phyloP scores from a whole-genome alignment of 192 early-diverging fungal genomes.

The Coemansia sp. region DNA sequence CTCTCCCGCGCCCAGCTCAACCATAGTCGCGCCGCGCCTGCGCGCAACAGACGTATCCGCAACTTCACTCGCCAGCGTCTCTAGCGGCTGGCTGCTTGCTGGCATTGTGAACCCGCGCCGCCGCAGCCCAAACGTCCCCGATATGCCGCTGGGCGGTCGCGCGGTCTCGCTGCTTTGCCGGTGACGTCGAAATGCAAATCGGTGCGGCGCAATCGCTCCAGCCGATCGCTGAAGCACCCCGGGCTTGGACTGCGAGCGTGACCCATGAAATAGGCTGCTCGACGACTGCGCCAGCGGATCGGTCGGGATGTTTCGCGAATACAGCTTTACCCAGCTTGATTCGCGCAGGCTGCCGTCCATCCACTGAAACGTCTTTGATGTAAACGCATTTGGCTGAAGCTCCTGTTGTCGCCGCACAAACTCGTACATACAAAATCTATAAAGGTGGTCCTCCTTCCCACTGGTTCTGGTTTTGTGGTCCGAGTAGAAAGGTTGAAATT shows the following conservation, averaged over 20 bases:
- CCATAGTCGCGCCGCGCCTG: constrained; percentile 4
- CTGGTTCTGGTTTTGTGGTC: no score
- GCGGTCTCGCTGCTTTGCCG: constrained; percentile 45
- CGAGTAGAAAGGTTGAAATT: no score
- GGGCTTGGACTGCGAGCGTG: constrained; percentile 9
- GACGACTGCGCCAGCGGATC: constrained; percentile 48
- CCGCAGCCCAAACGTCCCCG: constrained; percentile 27
- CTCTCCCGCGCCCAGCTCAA: neutral
- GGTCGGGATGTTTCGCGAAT: constrained; percentile 15
- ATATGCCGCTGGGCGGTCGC: constrained; percentile 36
- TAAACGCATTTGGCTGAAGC: constrained; percentile 42
- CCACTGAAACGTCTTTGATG: constrained; percentile 52
- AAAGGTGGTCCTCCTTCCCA: neutral
- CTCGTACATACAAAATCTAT: constrained; percentile 38
- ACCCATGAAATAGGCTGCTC: constrained; percentile 38
- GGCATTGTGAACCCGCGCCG: constrained; percentile 46
- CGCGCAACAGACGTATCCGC: neutral
- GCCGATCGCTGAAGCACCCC: constrained; percentile 43
- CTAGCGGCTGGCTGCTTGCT: constrained; percentile 21
- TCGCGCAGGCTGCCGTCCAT: constrained; percentile 39
- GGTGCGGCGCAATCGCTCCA: constrained; percentile 30
- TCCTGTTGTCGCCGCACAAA: constrained; percentile 56
- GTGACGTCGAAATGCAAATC: constrained; percentile 38
- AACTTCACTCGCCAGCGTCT: neutral
- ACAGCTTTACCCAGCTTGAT: constrained; percentile 36